Base-by-base conservation (phyloP, 1,139 yeast species). In the Saccharomyces hybrid region DNA sequence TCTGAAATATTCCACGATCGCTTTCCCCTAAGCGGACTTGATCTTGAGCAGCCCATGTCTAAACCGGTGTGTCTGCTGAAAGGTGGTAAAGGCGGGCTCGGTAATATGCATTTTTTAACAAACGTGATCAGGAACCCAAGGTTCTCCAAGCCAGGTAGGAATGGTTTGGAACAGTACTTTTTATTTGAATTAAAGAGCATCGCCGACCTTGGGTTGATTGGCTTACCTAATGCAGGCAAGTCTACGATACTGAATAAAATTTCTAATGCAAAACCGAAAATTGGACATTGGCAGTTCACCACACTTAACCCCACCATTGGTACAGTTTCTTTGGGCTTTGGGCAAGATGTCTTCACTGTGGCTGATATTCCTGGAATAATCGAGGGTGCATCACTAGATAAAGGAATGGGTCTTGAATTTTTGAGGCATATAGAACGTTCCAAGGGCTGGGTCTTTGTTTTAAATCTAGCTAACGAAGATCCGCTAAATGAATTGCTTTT, bases 291-390 rank as follows among this genome's bases (percentile, higher is more conserved):
- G 97, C 96, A 88, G 67, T 93, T 93, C 67, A 93, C 99, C 0
- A 93, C 99, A 0, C 73, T 93, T 55, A 89, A 84, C 60, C 99
- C 99, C 0, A 85, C 93, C 0, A 82, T 93, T 49, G 99, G 99
- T 2, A 91, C 97, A 0, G 87, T 93, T 19, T 77, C 78, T 52
- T 72, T 83, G 38, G 80, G 85, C 1, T 79, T 86, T 3, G 88
- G 85, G 58, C 79, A 80, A 58, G 82, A 80, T 8, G 85, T 89
- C 0, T 90, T 91, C 67, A 88, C 97, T 0, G 98, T 93, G 1
- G 98, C 98, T 1, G 99, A 93, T 73, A 93, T 93, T 57, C 99
- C 99, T 0, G 99, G 99, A 11, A 88, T 93, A 53, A 87, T 93
- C 55, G 78, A 82, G 65, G 98, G 96, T 8, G 98, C 99, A 0